Evolutionary conservation across 2,329 filamentous ascomycete genomes (phyloP).

Genomic region (Colletotrichum sp.): DNA sequence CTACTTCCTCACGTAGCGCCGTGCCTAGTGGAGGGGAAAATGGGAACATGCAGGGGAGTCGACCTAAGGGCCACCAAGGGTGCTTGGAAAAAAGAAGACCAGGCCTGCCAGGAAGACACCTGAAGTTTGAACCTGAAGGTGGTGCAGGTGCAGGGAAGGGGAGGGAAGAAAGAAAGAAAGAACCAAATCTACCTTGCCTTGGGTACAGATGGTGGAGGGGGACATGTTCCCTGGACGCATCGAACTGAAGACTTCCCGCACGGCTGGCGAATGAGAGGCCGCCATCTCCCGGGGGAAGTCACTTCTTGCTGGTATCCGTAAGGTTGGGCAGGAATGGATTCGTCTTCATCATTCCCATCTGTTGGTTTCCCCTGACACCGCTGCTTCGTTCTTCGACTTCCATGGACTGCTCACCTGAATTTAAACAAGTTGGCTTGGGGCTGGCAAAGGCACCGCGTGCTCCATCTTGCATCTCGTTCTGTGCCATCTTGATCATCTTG

Average conservation of each 20-base stretch:
- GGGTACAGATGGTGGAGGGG: neutral
- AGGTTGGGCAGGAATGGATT: neutral
- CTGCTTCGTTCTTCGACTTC: neutral
- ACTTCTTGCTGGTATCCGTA: neutral
- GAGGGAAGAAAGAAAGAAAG: neutral
- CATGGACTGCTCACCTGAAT: neutral
- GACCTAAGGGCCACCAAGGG: neutral
- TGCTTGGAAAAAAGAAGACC: neutral
- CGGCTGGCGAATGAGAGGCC: neutral
- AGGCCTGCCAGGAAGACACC: neutral
- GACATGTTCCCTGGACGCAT: neutral
- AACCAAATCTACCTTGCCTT: neutral
- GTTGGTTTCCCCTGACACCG: neutral
- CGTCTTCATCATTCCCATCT: neutral
- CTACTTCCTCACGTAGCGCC: conserved; percentile 1
- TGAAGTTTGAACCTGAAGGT: neutral
- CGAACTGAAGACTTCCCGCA: neutral
- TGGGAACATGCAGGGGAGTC: conserved; percentile 1
- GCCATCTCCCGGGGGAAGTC: neutral
- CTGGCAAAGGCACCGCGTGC: neutral
- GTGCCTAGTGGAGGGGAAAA: neutral
- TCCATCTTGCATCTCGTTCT: neutral
- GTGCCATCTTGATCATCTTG: neutral
- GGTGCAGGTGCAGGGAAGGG: neutral
- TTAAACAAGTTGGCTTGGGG: neutral